Evolutionary conservation across 2,329 filamentous ascomycete species (phyloP).

Genomic region (Bipolaris oryzae): DNA sequence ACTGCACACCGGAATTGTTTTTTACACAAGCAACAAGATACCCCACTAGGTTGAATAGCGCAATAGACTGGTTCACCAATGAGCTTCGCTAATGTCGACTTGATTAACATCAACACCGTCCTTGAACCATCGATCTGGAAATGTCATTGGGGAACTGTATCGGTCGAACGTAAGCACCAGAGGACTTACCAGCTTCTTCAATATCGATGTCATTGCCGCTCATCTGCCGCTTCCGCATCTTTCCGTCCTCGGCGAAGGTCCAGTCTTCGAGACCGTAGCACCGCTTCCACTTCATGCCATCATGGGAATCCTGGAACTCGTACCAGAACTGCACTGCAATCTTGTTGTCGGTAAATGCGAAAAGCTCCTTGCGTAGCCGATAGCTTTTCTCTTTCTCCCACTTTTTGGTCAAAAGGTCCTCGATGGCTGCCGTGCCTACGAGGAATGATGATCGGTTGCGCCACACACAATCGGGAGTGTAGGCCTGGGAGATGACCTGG

Average conservation of each 20-base stretch:
- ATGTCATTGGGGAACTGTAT: constrained; percentile 12
- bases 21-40: constrained; percentile 29
- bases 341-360: constrained; percentile 74
- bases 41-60: constrained; percentile 17
- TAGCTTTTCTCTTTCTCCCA: constrained; percentile 77
- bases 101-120: constrained; percentile 71
- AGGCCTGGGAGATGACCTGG: constrained; percentile 68
- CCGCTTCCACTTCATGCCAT: constrained; percentile 69
- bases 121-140: constrained; percentile 69
- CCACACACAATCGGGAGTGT: constrained; percentile 80
- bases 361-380: constrained; percentile 80
- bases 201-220: constrained; percentile 75
- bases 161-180: not conserved
- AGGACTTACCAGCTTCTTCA: constrained; percentile 50
- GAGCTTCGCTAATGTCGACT: constrained; percentile 69
- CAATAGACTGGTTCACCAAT: constrained; percentile 58
- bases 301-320: constrained; percentile 71
- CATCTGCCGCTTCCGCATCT: constrained; percentile 78
- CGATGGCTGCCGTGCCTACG: constrained; percentile 69
- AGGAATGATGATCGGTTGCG: constrained; percentile 77
- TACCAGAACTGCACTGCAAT: constrained; percentile 95
- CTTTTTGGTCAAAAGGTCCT: constrained; percentile 71
- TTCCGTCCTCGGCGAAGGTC: constrained; percentile 73
- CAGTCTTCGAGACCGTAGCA: constrained; percentile 84
- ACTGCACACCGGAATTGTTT: not conserved